phyloP scores from a whole-genome alignment of 768 basidiomycete genomes.

The Mycena epipterygia region DNA sequence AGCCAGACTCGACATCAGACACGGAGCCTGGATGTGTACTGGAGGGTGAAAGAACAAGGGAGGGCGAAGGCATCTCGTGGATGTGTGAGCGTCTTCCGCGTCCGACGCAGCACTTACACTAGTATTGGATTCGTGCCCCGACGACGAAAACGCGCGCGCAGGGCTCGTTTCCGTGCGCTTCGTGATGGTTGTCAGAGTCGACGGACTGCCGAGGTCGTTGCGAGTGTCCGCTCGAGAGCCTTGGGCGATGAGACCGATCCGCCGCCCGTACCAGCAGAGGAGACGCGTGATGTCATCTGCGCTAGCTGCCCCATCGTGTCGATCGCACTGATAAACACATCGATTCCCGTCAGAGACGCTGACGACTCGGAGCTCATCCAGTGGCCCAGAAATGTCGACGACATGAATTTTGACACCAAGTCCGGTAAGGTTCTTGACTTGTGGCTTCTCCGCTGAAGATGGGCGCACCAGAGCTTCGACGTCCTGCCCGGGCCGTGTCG shows the following conservation, averaged over 20 bases:
- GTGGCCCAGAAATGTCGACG: background rate
- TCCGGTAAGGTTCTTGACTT: background rate
- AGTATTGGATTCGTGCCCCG: constrained; percentile 41
- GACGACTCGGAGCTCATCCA: background rate
- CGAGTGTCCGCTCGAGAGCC: background rate
- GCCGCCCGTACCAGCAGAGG: constrained; percentile 76
- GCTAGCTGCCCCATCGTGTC: background rate
- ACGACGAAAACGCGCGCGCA: constrained; percentile 1
- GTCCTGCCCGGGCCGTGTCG: background rate
- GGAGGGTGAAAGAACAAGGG: constrained; percentile 45
- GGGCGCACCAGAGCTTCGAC: constrained; percentile 20
- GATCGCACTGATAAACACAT: constrained; percentile 13
- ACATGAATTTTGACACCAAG: background rate
- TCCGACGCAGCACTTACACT: constrained; percentile 36
- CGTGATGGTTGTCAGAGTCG: constrained; percentile 52
- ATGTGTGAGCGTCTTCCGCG: constrained; percentile 56
- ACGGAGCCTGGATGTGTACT: background rate
- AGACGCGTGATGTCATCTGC: constrained; percentile 60
- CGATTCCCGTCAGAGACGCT: constrained; percentile 2
- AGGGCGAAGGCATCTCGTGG: constrained; percentile 63
- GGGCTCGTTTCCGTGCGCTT: constrained; percentile 39
- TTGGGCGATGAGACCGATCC: constrained; percentile 51
- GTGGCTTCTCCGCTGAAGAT: background rate
- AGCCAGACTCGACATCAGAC: background rate
- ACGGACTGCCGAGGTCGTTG: constrained; percentile 34